Base-by-base conservation (phyloP, 495 filamentous ascomycete species). In the Aspergillus bridgeri region DNA sequence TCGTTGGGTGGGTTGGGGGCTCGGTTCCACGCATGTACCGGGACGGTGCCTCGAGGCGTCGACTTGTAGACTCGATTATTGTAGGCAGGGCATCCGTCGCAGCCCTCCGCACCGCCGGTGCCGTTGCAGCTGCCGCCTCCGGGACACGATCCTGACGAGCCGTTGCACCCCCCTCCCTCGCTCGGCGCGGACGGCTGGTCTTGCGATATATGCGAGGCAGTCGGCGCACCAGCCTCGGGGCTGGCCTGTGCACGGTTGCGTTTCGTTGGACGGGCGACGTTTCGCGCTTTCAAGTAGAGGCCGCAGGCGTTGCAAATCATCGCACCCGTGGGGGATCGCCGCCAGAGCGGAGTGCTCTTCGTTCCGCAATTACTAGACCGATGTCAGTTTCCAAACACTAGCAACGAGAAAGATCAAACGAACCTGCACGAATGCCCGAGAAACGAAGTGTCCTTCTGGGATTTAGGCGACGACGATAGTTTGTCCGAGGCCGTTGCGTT, bases 221-320 rank as follows among this genome's bases (percentile, higher is more conserved):
- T 42, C 33, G 7, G 33, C 33, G 17, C 33, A 6, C 43, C 45
- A 47, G 59, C 71, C 66, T 74, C 81, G 0, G 66, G 50, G 42
- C 57, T 69, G 11, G 67, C 60, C 56, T 75, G 75, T 15, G 59
- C 60, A n/a, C 74, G 71, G 59, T 96, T 96, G 52, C 96, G 78
- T 69, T 91, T 96, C 3, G 88, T 92, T 3, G 94, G 94, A 43
- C 94, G 86, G 58, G 86, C 82, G 57, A 91, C 86, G 67, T 99
- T 98, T 45, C 94, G 84, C 20, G 92, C 91, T 70, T 98, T 99
- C 48, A 89, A 75, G 69, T 99, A 99, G 6, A 99, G 81, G 21
- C 94, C 94, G 66, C 94, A 99, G 13, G 94, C 94, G 74, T 99
- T 99, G 75, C 94, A 99, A 42, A 99, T 98, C 50, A 90, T 96